Evolutionary conservation across 164 flowering plant species (phyloP).

Genomic region (Annona squamosa): DNA sequence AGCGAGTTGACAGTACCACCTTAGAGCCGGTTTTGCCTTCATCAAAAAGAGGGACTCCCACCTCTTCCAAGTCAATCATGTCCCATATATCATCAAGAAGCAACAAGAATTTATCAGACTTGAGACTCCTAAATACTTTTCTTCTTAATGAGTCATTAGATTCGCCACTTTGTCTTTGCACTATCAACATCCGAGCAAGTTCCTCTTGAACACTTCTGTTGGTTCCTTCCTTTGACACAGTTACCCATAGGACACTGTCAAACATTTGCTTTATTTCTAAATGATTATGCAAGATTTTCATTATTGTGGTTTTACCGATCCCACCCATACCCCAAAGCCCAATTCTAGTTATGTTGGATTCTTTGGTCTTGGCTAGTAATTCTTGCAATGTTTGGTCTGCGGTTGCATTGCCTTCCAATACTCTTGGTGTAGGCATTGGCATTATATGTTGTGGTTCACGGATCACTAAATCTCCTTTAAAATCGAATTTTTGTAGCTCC

Average conservation of each 20-base stretch:
- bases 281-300: neutral
- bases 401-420: neutral
- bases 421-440: neutral
- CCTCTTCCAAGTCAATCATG: neutral
- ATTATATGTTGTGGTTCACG: neutral
- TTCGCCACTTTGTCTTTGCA: neutral
- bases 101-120: constrained; percentile 1
- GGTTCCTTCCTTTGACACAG: neutral
- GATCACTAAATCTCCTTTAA: neutral
- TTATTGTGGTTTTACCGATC: constrained; percentile 1
- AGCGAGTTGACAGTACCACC: neutral
- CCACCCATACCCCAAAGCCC: constrained; percentile 7
- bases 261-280: neutral
- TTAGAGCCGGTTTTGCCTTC: neutral
- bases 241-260: constrained; percentile 7
- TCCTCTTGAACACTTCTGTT: neutral
- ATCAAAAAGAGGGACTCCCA: neutral
- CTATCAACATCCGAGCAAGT: neutral
- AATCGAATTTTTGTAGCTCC: neutral
- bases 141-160: neutral
- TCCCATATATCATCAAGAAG: constrained; percentile 3
- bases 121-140: neutral
- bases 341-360: neutral
- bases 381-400: neutral
- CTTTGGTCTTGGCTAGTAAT: neutral